Evolutionary conservation across 352 stramenopile species (phyloP), one percentile per base, ranked within the genome.

Genomic region (Phytophthora aleatoria): DNA sequence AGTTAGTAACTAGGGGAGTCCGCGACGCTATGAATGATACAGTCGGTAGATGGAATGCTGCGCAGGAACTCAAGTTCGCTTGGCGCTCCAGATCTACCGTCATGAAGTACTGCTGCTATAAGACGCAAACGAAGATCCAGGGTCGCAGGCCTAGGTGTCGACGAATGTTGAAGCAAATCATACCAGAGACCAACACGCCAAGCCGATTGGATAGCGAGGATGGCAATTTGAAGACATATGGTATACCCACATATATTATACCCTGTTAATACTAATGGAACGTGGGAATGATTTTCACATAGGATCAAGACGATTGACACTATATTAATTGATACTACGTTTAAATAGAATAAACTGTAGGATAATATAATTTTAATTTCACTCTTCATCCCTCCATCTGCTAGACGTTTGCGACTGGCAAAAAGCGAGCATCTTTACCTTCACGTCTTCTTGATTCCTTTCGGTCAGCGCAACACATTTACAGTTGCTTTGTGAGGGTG

Each of bases 121-220:
- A 54, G 30, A 4, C 16, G 2, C 48, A 9, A 43, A 24, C 20
- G 20, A 20, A 20, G 20, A 20, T 20, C 20, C 20, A n/a, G 12
- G 12, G 41, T 36, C 30, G 60, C 20, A 20, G 0, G 20, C 0
- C 20, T 20, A 50, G 13, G 8, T 45, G 44, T 51, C 38, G 28
- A 57, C 60, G 28, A 68, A 57, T 0, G 51, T 20, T 42, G 13
- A 24, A 57, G 51, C 53, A 68, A 68, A 68, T 63, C 61, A 6
- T 47, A 67, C 11, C 11, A 28, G 53, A 68, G 60, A 57, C 36
- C 30, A n/a, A 50, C 4, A 5, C 39, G 5, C 31, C 31, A 36
- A 36, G 31, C 31, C 31, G 31, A 36, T 36, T 36, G 31, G 31
- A 36, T 36, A 36, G 13, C 31, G 31, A 36, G 31, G 31, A 36